phyloP scores from a whole-genome alignment of 768 basidiomycete species.

The Leccinum subtestaceum region DNA sequence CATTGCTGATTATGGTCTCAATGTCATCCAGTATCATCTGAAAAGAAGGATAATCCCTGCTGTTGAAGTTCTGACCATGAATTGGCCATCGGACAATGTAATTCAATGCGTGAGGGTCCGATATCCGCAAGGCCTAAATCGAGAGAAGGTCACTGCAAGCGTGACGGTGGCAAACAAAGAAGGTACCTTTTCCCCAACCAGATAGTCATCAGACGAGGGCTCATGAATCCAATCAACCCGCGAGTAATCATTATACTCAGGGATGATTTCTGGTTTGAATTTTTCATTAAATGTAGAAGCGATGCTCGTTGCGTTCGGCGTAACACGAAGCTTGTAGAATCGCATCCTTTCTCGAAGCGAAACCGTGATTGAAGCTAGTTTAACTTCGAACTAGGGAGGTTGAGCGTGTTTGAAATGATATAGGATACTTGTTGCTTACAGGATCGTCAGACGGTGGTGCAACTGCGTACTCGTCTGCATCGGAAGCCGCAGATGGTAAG shows the following conservation, averaged over 20 bases:
- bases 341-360: slow-evolving; percentile 82
- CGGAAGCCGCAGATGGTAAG: slow-evolving; percentile 23
- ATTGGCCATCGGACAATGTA: slow-evolving; percentile 85
- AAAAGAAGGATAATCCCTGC: slow-evolving; percentile 66
- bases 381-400: slow-evolving; percentile 61
- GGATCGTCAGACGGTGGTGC: slow-evolving; percentile 54
- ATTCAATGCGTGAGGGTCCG: slow-evolving; percentile 63
- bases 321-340: slow-evolving; percentile 80
- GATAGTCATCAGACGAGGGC: slow-evolving; percentile 43
- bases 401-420: slow-evolving; percentile 2
- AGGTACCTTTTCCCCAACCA: slow-evolving; percentile 70
- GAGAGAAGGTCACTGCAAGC: slow-evolving; percentile 8
- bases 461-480: slow-evolving; percentile 52
- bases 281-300: slow-evolving; percentile 79
- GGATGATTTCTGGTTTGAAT: slow-evolving; percentile 82
- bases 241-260: slow-evolving; percentile 80
- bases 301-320: slow-evolving; percentile 63
- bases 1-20: slow-evolving; percentile 60
- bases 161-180: not conserved
- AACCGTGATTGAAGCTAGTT: slow-evolving; percentile 65
- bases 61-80: slow-evolving; percentile 78
- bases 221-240: slow-evolving; percentile 80
- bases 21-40: slow-evolving; percentile 77
- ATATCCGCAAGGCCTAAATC: slow-evolving; percentile 62
- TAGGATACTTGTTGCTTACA: slow-evolving; percentile 37